A percentile compares a stretch with the other conserved stretches of the same genome.
These are phyloP conservation scores for Canna indica DNA, from an alignment of 176 grass and related monocot species.

Conservation along the genomic window DNA sequence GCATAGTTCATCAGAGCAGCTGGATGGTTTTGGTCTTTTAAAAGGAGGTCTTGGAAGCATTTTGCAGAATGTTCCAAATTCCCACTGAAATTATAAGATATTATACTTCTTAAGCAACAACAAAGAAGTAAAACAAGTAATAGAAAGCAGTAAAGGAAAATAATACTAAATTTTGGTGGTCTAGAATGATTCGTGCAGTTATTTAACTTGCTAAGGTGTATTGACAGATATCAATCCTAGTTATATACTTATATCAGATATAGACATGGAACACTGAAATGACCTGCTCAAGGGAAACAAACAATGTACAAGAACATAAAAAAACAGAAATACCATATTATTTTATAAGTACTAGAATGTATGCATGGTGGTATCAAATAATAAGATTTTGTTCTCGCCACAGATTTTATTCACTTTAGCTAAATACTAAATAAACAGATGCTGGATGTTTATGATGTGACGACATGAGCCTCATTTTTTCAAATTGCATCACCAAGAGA, in stretches of 20 bases:
- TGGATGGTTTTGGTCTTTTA: constrained; percentile 96
- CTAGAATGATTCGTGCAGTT: not conserved
- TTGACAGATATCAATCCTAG: not conserved
- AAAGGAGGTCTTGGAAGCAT: constrained; percentile 91
- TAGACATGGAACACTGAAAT: not conserved
- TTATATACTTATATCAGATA: not conserved
- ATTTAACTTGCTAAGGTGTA: not conserved
- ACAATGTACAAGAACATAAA: not conserved
- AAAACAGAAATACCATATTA: not conserved
- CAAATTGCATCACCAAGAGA: too few species aligned
- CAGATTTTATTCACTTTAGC: too few species aligned
- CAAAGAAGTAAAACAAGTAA: not conserved
- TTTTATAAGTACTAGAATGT: not conserved
- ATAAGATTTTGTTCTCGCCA: not conserved
- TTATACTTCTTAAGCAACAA: not conserved
- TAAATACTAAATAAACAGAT: too few species aligned
- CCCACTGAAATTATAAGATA: constrained; percentile 36
- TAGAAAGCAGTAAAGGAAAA: not conserved
- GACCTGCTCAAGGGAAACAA: not conserved
- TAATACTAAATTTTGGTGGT: not conserved
- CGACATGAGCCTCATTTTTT: not conserved
- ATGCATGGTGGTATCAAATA: too few species aligned
- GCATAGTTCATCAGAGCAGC: constrained; percentile 87
- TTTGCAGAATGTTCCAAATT: constrained; percentile 60
- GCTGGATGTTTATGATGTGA: too few species aligned